Conservation (phyloP, 169 alveolate species). For the Fabrea salina region DNA sequence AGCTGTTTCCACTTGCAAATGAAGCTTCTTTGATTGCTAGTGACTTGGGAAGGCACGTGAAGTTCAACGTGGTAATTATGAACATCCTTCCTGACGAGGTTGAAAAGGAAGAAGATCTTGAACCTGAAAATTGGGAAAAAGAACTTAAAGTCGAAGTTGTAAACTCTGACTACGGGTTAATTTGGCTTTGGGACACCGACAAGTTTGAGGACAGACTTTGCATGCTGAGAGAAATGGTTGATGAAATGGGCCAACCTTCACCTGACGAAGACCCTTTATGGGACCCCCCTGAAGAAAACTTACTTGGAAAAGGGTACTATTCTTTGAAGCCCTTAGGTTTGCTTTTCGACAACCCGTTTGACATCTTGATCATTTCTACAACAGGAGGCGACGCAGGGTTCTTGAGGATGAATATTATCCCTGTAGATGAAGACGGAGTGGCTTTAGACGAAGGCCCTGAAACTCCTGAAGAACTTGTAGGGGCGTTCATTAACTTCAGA, state of each 20-base stretch:
- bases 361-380: slow-evolving; percentile 49
- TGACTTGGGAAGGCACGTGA: slow-evolving; percentile 38
- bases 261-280: slow-evolving; percentile 71
- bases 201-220: slow-evolving; percentile 64
- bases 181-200: slow-evolving; percentile 60
- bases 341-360: slow-evolving; percentile 62
- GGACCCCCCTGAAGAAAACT: slow-evolving; percentile 64
- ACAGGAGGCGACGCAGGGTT: slow-evolving; percentile 54
- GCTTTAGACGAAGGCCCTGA: slow-evolving; percentile 43
- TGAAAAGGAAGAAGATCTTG: slow-evolving; percentile 34
- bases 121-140: slow-evolving; percentile 36
- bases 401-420: slow-evolving; percentile 47
- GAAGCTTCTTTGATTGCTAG: slow-evolving; percentile 48
- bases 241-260: slow-evolving; percentile 49
- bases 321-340: slow-evolving; percentile 66
- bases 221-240: slow-evolving; percentile 58
- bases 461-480: slow-evolving; percentile 61
- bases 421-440: slow-evolving; percentile 61
- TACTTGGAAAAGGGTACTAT: slow-evolving; percentile 20
- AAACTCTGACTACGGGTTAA: slow-evolving; percentile 63
- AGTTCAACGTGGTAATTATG: slow-evolving; percentile 36
- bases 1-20: slow-evolving; percentile 38
- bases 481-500: slow-evolving; percentile 50
- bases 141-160: slow-evolving; percentile 48
- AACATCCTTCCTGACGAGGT: slow-evolving; percentile 42